Base-by-base conservation (phyloP, 192 early-diverging fungal species). In the Podila epicladia region DNA sequence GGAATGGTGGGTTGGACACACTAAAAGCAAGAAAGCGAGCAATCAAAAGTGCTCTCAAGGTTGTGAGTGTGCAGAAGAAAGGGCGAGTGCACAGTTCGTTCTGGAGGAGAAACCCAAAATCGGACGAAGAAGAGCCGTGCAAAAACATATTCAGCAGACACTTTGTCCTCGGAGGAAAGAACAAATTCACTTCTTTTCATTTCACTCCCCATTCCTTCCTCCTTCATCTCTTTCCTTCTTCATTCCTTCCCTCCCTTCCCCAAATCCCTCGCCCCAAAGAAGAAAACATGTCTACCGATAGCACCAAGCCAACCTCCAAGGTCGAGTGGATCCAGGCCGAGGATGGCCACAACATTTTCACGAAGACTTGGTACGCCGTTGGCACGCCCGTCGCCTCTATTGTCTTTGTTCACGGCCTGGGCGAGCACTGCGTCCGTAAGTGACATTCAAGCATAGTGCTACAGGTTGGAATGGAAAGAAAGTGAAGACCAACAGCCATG, bases 391-490 rank as follows among this genome's bases (percentile, higher is more conserved):
- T 73, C 17, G 83, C 83, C 35, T 65, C 83, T 13, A 60, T 85
- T 17, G 78, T 85, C 20, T 71, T 88, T 68, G 67, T 90, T 50
- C 89, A 90, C 51, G 89, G 89, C 24, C 86, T 90, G 66, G 89
- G 87, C 45, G 89, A 90, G 61, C 86, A 90, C 41, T 65, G 76
- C 59, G 71, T 64, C 24, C 86, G 75, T 78, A 78, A 67, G 75
- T 67, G 12, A 22, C 15, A 9, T 17, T 19, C 1, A 20, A 11
- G 6, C 9, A 37, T 9, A 37, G 9, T 37, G 7, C 37, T 12
- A 33, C 20, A 45, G 41, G 11, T 41, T 41, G 11, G 38, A 41
- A 17, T 12, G 32, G 20, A 45, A 45, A 17, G 15, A 45, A 45
- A 45, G 41, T 45, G 41, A 1, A 45, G 4, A 45, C 7, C n/a